Evolutionary conservation across 306 rosid species (phyloP).

Genomic region (Sicyos baderoa): DNA sequence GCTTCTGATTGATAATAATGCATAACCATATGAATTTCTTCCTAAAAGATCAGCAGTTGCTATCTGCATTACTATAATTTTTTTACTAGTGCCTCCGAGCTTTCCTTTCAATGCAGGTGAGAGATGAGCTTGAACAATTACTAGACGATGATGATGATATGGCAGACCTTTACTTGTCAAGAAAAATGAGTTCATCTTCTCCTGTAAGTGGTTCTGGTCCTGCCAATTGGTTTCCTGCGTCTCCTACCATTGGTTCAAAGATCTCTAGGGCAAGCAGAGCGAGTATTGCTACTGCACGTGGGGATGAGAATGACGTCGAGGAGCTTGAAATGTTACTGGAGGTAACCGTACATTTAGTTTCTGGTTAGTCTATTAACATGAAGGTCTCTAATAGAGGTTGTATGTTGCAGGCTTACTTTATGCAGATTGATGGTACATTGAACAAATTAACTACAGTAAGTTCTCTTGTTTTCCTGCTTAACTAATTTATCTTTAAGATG

Average conservation of each 20-base stretch:
- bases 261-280: slow-evolving; percentile 79
- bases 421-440: slow-evolving; percentile 74
- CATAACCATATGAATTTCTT: neutral
- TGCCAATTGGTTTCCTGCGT: slow-evolving; percentile 44
- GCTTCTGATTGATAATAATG: neutral
- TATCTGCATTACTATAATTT: neutral
- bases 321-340: slow-evolving; percentile 86
- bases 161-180: slow-evolving; percentile 92
- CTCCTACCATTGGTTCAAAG: slow-evolving; percentile 59
- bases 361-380: neutral
- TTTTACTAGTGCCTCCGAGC: neutral
- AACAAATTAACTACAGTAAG: slow-evolving; percentile 62
- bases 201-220: slow-evolving; percentile 64
- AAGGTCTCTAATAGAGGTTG: neutral
- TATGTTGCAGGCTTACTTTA: slow-evolving; percentile 32
- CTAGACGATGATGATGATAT: slow-evolving; percentile 90
- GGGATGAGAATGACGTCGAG: slow-evolving; percentile 70
- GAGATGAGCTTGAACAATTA: slow-evolving; percentile 93
- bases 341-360: slow-evolving; percentile 32
- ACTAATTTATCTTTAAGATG: neutral
- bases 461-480: neutral
- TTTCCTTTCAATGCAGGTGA: slow-evolving; percentile 35
- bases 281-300: slow-evolving; percentile 47
- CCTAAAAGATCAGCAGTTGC: neutral
- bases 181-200: slow-evolving; percentile 66